Conservation (phyloP, 371 early-diverging fungal species). For the Syncephalastrum racemosum region DNA sequence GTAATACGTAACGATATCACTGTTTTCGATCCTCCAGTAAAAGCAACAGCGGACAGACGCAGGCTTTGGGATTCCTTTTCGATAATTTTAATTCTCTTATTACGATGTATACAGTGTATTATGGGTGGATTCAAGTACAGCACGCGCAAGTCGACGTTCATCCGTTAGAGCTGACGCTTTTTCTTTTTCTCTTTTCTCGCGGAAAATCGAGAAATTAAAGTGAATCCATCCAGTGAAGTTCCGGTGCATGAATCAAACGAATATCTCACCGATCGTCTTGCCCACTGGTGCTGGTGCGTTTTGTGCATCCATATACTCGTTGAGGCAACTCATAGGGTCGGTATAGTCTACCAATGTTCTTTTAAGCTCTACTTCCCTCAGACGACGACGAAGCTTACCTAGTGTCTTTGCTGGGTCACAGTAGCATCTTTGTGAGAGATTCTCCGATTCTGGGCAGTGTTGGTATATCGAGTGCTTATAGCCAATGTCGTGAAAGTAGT, state of each 20-base stretch:
- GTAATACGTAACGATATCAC: too few relatives aligned
- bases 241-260: neutral
- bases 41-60: too few relatives aligned
- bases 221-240: too few relatives aligned
- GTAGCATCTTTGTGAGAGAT: constrained; percentile 22
- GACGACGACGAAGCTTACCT: constrained; percentile 15
- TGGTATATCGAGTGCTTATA: constrained; percentile 69
- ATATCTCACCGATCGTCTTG: constrained; percentile 30
- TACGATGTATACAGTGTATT: too few relatives aligned
- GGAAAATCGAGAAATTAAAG: too few relatives aligned
- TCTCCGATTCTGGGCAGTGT: constrained; percentile 66
- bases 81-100: too few relatives aligned
- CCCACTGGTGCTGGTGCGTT: constrained; percentile 10
- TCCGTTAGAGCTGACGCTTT: too few relatives aligned
- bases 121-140: too few relatives aligned
- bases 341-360: constrained; percentile 25
- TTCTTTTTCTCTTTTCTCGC: too few relatives aligned
- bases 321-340: constrained; percentile 41
- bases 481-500: constrained; percentile 89
- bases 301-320: constrained; percentile 31
- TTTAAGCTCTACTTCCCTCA: neutral
- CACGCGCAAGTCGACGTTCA: too few relatives aligned
- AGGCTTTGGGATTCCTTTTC: too few relatives aligned
- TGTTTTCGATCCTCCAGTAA: too few relatives aligned
- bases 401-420: constrained; percentile 34